These are phyloP conservation scores for Pythium phragmitis DNA, from an alignment of 352 stramenopile genomes.

Conservation along the genomic window DNA sequence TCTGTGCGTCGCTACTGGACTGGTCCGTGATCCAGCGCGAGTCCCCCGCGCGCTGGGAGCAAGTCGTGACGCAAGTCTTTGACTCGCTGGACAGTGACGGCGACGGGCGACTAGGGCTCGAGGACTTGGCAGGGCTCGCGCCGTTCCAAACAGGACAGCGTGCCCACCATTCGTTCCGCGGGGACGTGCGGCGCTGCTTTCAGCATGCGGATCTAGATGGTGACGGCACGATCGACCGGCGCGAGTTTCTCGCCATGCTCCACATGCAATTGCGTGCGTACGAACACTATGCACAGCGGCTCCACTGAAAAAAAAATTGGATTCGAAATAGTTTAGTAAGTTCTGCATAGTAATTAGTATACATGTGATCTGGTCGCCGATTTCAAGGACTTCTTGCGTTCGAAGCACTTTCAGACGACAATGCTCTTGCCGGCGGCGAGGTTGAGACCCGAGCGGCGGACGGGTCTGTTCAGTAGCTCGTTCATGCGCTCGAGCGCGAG, in stretches of 20 bases:
- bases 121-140: slow-evolving; percentile 46
- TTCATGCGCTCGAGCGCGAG: slow-evolving; percentile 65
- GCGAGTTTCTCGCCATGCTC: slow-evolving; percentile 57
- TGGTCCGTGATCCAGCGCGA: slow-evolving; percentile 57
- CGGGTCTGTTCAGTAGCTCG: slow-evolving; percentile 69
- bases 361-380: neutral
- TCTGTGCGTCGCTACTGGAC: slow-evolving; percentile 67
- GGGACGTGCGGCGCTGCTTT: slow-evolving; percentile 62
- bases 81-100: slow-evolving; percentile 43
- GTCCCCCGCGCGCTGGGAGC: slow-evolving; percentile 33
- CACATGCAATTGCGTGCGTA: slow-evolving; percentile 45
- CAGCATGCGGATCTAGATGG: slow-evolving; percentile 42
- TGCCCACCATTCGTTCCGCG: slow-evolving; percentile 52
- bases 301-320: neutral
- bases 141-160: slow-evolving; percentile 31
- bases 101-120: slow-evolving; percentile 45
- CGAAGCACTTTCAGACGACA: slow-evolving; percentile 40
- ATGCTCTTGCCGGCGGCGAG: slow-evolving; percentile 64
- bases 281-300: slow-evolving; percentile 45
- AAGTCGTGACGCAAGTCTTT: slow-evolving; percentile 45
- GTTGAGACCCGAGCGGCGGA: slow-evolving; percentile 70
- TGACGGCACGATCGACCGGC: slow-evolving; percentile 36
- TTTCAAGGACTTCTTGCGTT: neutral
- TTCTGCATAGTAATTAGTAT: neutral
- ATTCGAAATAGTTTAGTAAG: no score